A percentile compares a stretch with the other conserved stretches of the same genome.
Evolutionary conservation across 1,139 yeast genomes (phyloP).

Genomic region (Williopsis jadinii): DNA sequence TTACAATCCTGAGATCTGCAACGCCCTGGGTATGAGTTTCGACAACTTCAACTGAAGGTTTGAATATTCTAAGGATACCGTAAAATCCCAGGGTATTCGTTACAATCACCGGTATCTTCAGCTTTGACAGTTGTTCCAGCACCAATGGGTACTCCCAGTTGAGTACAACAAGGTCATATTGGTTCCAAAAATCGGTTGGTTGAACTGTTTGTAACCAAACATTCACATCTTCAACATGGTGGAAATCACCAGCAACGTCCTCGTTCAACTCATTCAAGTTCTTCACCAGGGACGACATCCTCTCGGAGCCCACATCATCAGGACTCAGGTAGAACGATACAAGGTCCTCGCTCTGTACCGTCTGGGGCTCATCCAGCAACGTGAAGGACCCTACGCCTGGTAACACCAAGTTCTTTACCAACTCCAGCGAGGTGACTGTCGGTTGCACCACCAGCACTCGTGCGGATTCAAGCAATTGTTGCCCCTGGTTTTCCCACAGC

Average conservation of each 20-base stretch:
- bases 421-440: conserved; percentile 57
- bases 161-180: conserved; percentile 47
- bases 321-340: conserved; percentile 51
- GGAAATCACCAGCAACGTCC: conserved; percentile 36
- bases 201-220: conserved; percentile 17
- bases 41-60: conserved; percentile 50
- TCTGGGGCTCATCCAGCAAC: conserved; percentile 38
- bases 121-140: conserved; percentile 34
- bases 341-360: conserved; percentile 39
- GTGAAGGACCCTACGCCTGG: conserved; percentile 74
- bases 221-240: conserved; percentile 18
- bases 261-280: conserved; percentile 52
- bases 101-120: conserved; percentile 46
- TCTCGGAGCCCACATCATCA: conserved; percentile 37
- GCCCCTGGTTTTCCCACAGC: conserved; percentile 82
- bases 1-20: conserved; percentile 62
- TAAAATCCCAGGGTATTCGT: conserved; percentile 57
- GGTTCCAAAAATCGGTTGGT: conserved; percentile 36
- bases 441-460: conserved; percentile 60
- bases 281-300: conserved; percentile 34
- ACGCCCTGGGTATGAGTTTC: conserved; percentile 69
- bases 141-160: conserved; percentile 20
- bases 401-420: conserved; percentile 68
- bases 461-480: conserved; percentile 48
- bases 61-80: conserved; percentile 51